A percentile compares a stretch with the other conserved stretches of the same genome.
Conservation (phyloP, 192 early-diverging fungal genomes). For the Lobulomyces angularis region DNA sequence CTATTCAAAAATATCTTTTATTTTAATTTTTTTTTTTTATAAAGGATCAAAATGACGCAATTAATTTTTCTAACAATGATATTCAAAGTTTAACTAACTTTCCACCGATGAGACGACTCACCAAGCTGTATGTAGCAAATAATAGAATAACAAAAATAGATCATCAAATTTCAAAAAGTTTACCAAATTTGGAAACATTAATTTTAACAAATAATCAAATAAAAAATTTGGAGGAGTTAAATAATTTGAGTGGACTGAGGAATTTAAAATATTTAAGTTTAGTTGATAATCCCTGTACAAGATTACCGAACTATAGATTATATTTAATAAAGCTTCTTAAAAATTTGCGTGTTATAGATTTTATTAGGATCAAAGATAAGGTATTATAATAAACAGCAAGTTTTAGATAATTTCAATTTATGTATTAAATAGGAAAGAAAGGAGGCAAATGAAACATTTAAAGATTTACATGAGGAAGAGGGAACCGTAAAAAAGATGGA, state of each 20-base stretch:
- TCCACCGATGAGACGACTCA: conserved; percentile 64
- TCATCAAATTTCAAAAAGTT: conserved; percentile 35
- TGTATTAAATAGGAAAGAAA: conserved; percentile 53
- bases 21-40: not conserved
- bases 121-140: conserved; percentile 63
- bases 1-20: not conserved
- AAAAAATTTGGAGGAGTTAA: conserved; percentile 71
- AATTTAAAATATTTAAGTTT: conserved; percentile 54
- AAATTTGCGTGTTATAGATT: conserved; percentile 73
- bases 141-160: conserved; percentile 85
- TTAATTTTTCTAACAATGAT: conserved; percentile 90
- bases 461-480: conserved; percentile 41
- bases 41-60: conserved; percentile 78
- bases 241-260: conserved; percentile 42
- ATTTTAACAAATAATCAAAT: conserved; percentile 82
- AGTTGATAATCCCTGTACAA: conserved; percentile 76
- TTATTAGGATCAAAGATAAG: conserved; percentile 56
- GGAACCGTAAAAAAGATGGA: conserved; percentile 33
- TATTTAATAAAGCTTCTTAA: conserved; percentile 74
- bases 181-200: conserved; percentile 69
- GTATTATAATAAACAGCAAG: conserved; percentile 24
- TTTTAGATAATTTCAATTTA: conserved; percentile 5
- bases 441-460: conserved; percentile 70
- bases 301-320: conserved; percentile 67
- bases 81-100: conserved; percentile 77